These are phyloP conservation scores for Nymphaea thermarum DNA, from an alignment of 164 flowering plant genomes.

Conservation along the genomic window DNA sequence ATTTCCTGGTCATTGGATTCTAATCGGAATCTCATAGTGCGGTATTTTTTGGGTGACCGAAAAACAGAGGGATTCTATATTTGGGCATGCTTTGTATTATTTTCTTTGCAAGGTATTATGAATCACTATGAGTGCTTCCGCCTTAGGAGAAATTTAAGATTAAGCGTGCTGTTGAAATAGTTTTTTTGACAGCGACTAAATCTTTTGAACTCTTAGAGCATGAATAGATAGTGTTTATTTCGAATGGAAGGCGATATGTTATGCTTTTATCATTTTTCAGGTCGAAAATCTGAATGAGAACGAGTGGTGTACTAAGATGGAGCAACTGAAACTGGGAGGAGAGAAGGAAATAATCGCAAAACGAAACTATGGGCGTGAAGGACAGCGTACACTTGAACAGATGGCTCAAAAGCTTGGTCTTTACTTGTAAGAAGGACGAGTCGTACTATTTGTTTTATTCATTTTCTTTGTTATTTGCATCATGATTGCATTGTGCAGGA, in stretches of 20 bases:
- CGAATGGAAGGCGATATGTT: background rate
- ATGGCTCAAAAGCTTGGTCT: slow-evolving; percentile 76
- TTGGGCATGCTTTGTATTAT: too few relatives aligned
- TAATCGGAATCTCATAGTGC: too few relatives aligned
- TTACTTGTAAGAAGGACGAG: slow-evolving; percentile 58
- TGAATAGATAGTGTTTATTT: background rate
- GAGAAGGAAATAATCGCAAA: slow-evolving; percentile 76
- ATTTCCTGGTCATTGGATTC: too few relatives aligned
- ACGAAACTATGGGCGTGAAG: slow-evolving; percentile 53
- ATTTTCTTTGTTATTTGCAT: background rate
- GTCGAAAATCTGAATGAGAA: slow-evolving; percentile 61
- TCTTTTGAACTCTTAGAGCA: background rate
- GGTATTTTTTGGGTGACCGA: too few relatives aligned
- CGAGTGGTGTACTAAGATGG: slow-evolving; percentile 81
- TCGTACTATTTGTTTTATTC: background rate
- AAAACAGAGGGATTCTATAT: too few relatives aligned
- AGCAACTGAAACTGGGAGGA: slow-evolving; percentile 49
- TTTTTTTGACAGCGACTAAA: background rate
- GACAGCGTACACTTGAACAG: slow-evolving; percentile 53
- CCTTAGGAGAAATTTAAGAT: too few relatives aligned
- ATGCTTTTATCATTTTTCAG: slow-evolving; percentile 7
- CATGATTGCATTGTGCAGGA: too few relatives aligned
- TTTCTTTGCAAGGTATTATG: too few relatives aligned
- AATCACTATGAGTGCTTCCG: too few relatives aligned
- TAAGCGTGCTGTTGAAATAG: too few relatives aligned